phyloP scores from a whole-genome alignment of 306 rosid species.

The Prunus persica region DNA sequence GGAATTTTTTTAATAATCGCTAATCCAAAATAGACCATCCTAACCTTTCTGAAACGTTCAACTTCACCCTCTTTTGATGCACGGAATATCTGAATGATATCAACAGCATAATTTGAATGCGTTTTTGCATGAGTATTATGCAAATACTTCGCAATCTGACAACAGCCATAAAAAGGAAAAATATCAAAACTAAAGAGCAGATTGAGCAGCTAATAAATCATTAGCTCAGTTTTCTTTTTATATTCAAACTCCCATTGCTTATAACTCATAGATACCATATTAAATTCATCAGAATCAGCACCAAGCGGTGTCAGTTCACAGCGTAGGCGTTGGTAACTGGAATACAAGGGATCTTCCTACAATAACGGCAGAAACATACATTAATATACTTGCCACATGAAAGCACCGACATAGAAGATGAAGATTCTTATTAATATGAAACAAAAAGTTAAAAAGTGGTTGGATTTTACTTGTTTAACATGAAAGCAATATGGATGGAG shows the following conservation, averaged over 20 bases:
- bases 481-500: too few relatives aligned
- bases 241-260: background rate
- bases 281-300: slow-evolving; percentile 57
- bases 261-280: slow-evolving; percentile 54
- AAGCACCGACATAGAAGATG: background rate
- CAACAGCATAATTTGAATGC: slow-evolving; percentile 73
- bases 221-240: background rate
- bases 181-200: slow-evolving; percentile 20
- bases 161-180: slow-evolving; percentile 4
- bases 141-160: slow-evolving; percentile 72
- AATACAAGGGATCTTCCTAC: slow-evolving; percentile 77
- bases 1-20: background rate
- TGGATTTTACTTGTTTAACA: too few relatives aligned
- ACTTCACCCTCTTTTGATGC: slow-evolving; percentile 65
- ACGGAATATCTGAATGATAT: slow-evolving; percentile 67
- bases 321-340: slow-evolving; percentile 68
- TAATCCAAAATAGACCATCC: slow-evolving; percentile 10
- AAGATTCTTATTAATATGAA: background rate
- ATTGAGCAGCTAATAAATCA: slow-evolving; percentile 1
- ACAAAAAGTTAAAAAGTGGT: too few relatives aligned
- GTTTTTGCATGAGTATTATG: slow-evolving; percentile 87
- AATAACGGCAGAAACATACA: slow-evolving; percentile 21
- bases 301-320: slow-evolving; percentile 71
- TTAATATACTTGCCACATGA: background rate
- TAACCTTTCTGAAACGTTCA: slow-evolving; percentile 76